A percentile compares a stretch with the other conserved stretches of the same genome.
phyloP scores from a whole-genome alignment of 164 flowering plant genomes.

The Vitis cinerea region DNA sequence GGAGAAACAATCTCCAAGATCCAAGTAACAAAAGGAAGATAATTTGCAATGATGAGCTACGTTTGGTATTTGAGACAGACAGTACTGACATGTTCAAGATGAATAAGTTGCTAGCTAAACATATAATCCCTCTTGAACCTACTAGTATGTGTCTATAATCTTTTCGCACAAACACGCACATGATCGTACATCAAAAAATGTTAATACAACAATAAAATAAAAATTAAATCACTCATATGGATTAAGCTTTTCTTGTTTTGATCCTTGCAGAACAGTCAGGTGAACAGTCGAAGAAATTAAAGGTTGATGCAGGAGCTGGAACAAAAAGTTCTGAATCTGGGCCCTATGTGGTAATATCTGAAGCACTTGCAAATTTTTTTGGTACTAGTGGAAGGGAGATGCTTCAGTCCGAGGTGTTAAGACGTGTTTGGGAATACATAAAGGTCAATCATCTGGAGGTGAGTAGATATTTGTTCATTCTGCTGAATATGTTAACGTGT shows the following conservation, averaged over 20 bases:
- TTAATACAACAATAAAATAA: no score
- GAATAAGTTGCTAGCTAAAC: slow-evolving; percentile 52
- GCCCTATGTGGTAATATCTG: slow-evolving; percentile 64
- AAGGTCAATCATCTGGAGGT: slow-evolving; percentile 78
- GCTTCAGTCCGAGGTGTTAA: slow-evolving; percentile 53
- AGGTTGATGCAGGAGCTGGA: slow-evolving; percentile 45
- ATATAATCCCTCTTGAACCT: slow-evolving; percentile 68
- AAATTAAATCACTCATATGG: no score
- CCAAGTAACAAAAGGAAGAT: slow-evolving; percentile 96
- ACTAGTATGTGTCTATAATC: slow-evolving; percentile 44
- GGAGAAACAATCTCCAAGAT: slow-evolving; percentile 92
- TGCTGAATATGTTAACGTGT: not conserved
- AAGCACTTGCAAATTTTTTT: slow-evolving; percentile 74
- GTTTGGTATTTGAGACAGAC: slow-evolving; percentile 87
- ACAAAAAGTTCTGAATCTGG: slow-evolving; percentile 40
- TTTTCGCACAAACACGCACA: no score
- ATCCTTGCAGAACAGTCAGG: slow-evolving; percentile 53
- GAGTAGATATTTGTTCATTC: slow-evolving; percentile 7
- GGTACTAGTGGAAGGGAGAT: slow-evolving; percentile 75
- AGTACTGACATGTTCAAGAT: slow-evolving; percentile 94
- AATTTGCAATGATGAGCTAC: slow-evolving; percentile 84
- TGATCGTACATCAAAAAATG: no score
- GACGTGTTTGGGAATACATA: slow-evolving; percentile 78
- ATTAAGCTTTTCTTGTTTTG: not conserved
- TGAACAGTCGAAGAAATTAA: slow-evolving; percentile 50